These are phyloP conservation scores for Rhynchospora pubera DNA, from an alignment of 176 grass and related monocot species.

Conservation along the genomic window DNA sequence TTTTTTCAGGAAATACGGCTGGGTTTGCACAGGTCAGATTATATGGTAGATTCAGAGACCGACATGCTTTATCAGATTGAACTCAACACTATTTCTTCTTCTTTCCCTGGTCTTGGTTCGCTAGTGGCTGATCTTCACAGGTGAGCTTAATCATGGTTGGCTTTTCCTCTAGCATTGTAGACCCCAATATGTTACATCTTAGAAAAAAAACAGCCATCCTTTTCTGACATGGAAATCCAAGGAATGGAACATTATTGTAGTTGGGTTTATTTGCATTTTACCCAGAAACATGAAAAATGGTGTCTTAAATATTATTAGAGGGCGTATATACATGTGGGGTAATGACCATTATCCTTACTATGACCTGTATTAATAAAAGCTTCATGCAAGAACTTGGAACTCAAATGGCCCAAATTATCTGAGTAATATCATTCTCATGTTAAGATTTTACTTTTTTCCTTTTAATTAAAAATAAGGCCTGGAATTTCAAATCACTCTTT, in stretches of 20 bases:
- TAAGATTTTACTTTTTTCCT: not conserved
- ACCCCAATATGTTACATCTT: not conserved
- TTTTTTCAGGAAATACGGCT: constrained; percentile 77
- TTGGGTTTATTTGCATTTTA: not conserved
- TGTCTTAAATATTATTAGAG: not conserved
- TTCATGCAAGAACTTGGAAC: not conserved
- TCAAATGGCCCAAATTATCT: not conserved
- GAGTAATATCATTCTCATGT: not conserved
- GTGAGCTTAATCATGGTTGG: constrained; percentile 29
- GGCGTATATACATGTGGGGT: not conserved
- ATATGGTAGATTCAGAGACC: constrained; percentile 92
- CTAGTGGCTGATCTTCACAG: constrained; percentile 88
- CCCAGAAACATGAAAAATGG: not conserved
- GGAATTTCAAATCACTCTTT: not conserved
- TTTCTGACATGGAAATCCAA: not conserved
- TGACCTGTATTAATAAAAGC: not conserved
- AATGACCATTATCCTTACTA: not conserved
- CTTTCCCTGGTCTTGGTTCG: constrained; percentile 83
- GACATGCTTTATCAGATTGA: constrained; percentile 91
- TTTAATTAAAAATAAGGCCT: not conserved
- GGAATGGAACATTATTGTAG: not conserved
- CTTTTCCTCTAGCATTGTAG: not conserved
- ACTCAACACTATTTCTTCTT: constrained; percentile 89
- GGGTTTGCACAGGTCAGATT: constrained; percentile 93
- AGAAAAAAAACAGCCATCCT: not conserved